Percentiles rank a stretch among this genome's conserved stretches.
Evolutionary conservation across 768 basidiomycete species (phyloP).

Genomic region (Hericium alpestre): DNA sequence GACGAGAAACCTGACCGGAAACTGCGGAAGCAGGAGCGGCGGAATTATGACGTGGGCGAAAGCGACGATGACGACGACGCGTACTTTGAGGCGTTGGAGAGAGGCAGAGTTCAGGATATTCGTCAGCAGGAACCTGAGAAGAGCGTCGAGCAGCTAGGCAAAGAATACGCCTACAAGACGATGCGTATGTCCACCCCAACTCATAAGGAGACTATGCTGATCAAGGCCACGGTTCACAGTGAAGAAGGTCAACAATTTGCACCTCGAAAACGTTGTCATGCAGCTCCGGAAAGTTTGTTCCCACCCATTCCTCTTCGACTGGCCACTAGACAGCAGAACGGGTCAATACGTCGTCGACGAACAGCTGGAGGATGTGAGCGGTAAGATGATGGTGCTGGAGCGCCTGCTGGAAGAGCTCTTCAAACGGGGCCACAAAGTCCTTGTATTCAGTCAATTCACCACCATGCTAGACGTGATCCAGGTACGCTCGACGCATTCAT

Average conservation of each 20-base stretch:
- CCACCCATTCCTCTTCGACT: constrained; percentile 85
- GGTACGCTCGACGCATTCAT: constrained; percentile 29
- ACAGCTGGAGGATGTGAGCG: constrained; percentile 75
- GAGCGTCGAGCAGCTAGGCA: constrained; percentile 42
- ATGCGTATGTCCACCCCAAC: not conserved
- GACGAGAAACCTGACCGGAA: constrained; percentile 23
- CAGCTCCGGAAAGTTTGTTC: constrained; percentile 94
- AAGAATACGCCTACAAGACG: constrained; percentile 45
- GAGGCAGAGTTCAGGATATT: constrained; percentile 26
- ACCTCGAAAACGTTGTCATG: constrained; percentile 88
- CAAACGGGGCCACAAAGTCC: constrained; percentile 66
- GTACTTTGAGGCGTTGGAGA: constrained; percentile 54
- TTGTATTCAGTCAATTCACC: constrained; percentile 90
- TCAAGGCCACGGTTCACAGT: constrained; percentile 32
- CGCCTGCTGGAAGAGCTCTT: constrained; percentile 79
- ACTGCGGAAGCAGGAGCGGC: constrained; percentile 24
- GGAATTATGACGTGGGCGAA: constrained; percentile 42
- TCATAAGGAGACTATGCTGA: too few species aligned
- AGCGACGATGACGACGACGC: constrained; percentile 37
- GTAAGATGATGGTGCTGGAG: constrained; percentile 96
- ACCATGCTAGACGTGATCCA: constrained; percentile 95
- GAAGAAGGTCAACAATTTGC: constrained; percentile 84
- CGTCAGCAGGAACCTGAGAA: constrained; percentile 28
- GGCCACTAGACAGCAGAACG: constrained; percentile 59
- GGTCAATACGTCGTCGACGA: constrained; percentile 59